Evolutionary conservation across 1,284 basidiomycete genomes (phyloP).

Genomic region (Trametes versicolor): DNA sequence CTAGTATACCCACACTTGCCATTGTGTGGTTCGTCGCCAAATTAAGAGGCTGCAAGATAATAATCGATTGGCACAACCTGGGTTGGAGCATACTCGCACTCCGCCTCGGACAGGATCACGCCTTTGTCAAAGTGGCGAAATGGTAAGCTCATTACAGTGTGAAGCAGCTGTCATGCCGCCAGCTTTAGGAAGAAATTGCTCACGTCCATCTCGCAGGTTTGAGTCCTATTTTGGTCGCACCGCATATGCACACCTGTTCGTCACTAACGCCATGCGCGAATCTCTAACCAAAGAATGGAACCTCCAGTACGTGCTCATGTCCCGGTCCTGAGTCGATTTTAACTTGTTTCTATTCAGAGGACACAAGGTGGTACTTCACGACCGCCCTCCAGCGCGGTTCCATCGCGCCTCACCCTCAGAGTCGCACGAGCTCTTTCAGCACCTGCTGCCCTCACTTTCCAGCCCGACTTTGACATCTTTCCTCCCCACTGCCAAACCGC

Average conservation of each 20-base stretch:
- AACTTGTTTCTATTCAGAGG: no score
- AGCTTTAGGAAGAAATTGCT: not conserved
- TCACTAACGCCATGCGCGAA: constrained; percentile 89
- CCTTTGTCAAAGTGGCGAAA: constrained; percentile 79
- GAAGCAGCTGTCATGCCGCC: not conserved
- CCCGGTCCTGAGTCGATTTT: no score
- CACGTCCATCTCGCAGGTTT: constrained; percentile 62
- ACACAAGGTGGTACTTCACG: constrained; percentile 81
- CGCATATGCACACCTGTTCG: constrained; percentile 94
- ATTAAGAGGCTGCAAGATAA: constrained; percentile 81
- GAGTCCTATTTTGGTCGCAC: constrained; percentile 80
- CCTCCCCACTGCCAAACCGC: constrained; percentile 53
- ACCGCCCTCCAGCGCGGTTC: constrained; percentile 88
- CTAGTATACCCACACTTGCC: constrained; percentile 93
- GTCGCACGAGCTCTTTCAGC: constrained; percentile 77
- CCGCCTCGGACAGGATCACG: constrained; percentile 73
- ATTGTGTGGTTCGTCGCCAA: constrained; percentile 82
- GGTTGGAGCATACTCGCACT: constrained; percentile 94
- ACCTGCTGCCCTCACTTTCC: constrained; percentile 53
- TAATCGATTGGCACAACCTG: constrained; percentile 99
- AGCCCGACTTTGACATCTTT: constrained; percentile 47
- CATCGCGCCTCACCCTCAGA: constrained; percentile 74
- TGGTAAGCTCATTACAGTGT: constrained; percentile 53
- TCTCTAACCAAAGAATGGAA: constrained; percentile 80
- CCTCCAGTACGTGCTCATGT: constrained; percentile 71